These are phyloP conservation scores for Monosporozyma yasuniensis DNA, from an alignment of 805 yeast species.

Conservation along the genomic window DNA sequence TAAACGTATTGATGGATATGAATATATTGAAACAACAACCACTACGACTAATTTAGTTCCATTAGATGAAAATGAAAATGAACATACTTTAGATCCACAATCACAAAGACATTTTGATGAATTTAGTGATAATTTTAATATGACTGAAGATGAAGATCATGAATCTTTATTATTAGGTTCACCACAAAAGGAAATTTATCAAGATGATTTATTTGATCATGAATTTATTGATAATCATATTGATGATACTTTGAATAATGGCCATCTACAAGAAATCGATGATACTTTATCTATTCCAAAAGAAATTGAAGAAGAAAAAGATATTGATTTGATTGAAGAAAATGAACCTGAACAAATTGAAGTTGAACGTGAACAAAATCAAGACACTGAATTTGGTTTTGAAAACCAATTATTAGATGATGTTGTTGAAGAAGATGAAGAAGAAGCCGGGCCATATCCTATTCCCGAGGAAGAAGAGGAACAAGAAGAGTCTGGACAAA, in stretches of 20 bases:
- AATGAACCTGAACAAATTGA: neutral
- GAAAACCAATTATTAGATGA: neutral
- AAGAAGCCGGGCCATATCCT: too few species aligned
- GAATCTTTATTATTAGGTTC: neutral
- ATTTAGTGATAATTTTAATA: slow-evolving; percentile 21
- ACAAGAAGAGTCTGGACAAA: neutral
- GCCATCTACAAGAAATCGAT: slow-evolving; percentile 1
- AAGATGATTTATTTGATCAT: neutral
- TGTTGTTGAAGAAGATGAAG: slow-evolving; percentile 2
- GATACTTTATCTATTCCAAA: slow-evolving; percentile 1
- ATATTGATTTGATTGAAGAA: neutral
- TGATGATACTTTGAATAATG: neutral
- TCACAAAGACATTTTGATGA: slow-evolving; percentile 25
- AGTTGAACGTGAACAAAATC: neutral
- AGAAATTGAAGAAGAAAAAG: slow-evolving; percentile 1
- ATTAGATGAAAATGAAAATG: neutral
- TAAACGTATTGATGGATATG: slow-evolving; percentile 40
- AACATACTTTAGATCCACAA: neutral
- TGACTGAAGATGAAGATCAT: slow-evolving; percentile 10
- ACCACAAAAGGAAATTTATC: neutral
- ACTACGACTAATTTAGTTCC: slow-evolving; percentile 26
- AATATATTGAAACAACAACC: slow-evolving; percentile 41
- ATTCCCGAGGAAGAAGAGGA: too few species aligned
- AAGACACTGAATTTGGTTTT: neutral
- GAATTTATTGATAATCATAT: slow-evolving; percentile 4